A percentile compares a stretch with the other conserved stretches of the same genome.
These are phyloP conservation scores for Schrenkiella parvula DNA, from an alignment of 345 rosid species.

Conservation along the genomic window DNA sequence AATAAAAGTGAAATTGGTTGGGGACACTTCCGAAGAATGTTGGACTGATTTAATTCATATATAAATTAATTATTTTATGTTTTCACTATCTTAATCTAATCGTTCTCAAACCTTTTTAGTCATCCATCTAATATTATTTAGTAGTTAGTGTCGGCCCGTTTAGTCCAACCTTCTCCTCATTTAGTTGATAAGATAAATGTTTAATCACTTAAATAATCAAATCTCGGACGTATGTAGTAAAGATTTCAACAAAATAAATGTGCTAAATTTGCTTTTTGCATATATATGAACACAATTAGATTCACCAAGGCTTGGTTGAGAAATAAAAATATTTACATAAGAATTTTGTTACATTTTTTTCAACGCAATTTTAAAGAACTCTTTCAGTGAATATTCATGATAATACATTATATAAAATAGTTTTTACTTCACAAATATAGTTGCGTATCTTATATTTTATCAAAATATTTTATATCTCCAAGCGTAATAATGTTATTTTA, in stretches of 20 bases:
- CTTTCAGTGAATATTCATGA: background rate
- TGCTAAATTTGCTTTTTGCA: background rate
- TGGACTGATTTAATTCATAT: slow-evolving; percentile 18
- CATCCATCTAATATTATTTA: background rate
- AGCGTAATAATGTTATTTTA: background rate
- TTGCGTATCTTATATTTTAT: background rate
- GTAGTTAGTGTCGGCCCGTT: slow-evolving; percentile 8
- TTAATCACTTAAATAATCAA: slow-evolving; percentile 1
- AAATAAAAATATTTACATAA: background rate
- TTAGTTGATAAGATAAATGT: background rate
- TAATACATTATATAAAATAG: background rate
- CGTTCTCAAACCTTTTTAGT: background rate
- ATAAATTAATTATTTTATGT: background rate
- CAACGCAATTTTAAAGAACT: too few species aligned
- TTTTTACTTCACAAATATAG: too few species aligned
- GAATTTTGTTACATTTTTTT: background rate
- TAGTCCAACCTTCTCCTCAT: slow-evolving; percentile 19
- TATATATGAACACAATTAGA: background rate
- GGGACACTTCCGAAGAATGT: slow-evolving; percentile 36
- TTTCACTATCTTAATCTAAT: slow-evolving; percentile 1
- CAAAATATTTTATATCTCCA: background rate
- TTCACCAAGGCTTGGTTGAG: background rate
- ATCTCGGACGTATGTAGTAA: background rate
- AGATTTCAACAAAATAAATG: background rate
- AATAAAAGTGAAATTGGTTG: slow-evolving; percentile 27